Percentiles rank a stretch among this genome's conserved stretches.
Evolutionary conservation across 768 basidiomycete genomes (phyloP).

Genomic region (Saitozyma sp.): DNA sequence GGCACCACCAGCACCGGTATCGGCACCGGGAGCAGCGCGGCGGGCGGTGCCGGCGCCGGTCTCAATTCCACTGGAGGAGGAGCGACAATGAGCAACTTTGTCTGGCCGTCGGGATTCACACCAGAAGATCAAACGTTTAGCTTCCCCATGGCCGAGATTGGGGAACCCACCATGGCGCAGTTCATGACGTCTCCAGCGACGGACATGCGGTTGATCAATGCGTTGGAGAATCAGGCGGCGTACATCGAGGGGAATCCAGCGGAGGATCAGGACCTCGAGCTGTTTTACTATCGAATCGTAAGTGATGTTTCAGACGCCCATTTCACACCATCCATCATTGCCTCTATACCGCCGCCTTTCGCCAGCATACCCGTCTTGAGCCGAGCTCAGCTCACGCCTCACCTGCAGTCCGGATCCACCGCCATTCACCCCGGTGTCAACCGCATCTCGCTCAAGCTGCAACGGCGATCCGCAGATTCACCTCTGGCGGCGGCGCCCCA

Average conservation of each 20-base stretch:
- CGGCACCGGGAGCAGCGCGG: no score
- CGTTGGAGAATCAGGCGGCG: conserved; percentile 39
- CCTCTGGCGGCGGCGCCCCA: conserved; percentile 34
- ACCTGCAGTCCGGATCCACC: conserved; percentile 40
- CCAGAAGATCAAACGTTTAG: conserved; percentile 8
- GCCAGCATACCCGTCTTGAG: neutral
- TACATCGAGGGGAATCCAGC: conserved; percentile 47
- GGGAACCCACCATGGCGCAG: conserved; percentile 13
- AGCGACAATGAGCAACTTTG: conserved; percentile 15
- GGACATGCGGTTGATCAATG: conserved; percentile 35
- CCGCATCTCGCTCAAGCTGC: conserved; percentile 48
- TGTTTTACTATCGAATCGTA: conserved; percentile 51
- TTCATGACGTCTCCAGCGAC: conserved; percentile 16
- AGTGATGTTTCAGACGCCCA: conserved; percentile 11
- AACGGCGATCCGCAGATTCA: conserved; percentile 32
- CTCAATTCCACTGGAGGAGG: neutral
- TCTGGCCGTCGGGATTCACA: conserved; percentile 40
- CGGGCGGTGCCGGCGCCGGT: neutral
- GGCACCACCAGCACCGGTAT: no score
- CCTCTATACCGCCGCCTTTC: neutral
- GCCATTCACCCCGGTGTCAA: conserved; percentile 51
- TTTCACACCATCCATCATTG: no score
- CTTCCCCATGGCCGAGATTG: conserved; percentile 2
- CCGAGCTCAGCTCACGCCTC: neutral
- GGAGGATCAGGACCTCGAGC: conserved; percentile 42